Evolutionary conservation across 2,329 filamentous ascomycete species (phyloP).

Genomic region (Phialophora macrospora): DNA sequence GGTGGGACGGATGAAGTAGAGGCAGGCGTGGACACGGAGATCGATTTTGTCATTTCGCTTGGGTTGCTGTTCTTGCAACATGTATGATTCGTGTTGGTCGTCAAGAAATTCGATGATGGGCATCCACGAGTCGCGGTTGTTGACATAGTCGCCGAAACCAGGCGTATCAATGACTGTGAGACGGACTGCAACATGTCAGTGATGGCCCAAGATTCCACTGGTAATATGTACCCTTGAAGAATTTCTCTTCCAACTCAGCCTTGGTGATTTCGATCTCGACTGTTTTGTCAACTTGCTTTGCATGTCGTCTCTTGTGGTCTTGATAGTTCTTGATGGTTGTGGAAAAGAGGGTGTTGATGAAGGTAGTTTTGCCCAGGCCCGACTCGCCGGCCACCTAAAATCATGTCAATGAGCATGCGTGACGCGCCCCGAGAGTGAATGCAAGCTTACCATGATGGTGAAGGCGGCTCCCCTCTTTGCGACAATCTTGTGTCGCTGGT

Average conservation of each 20-base stretch:
- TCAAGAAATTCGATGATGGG: slow-evolving; percentile 99
- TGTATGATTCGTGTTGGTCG: slow-evolving; percentile 99
- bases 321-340: slow-evolving; percentile 99
- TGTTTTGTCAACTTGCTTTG: slow-evolving; percentile 99
- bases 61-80: slow-evolving; percentile 99
- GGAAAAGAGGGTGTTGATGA: slow-evolving; percentile 99
- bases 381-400: slow-evolving; percentile 93
- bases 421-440: neutral
- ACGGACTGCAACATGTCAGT: slow-evolving; percentile 67
- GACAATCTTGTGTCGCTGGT: slow-evolving; percentile 75
- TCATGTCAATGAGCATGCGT: slow-evolving; percentile 21
- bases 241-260: slow-evolving; percentile 99
- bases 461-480: slow-evolving; percentile 92
- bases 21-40: slow-evolving; percentile 94
- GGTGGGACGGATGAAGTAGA: slow-evolving; percentile 99
- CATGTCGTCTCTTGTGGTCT: slow-evolving; percentile 98
- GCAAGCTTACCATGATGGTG: slow-evolving; percentile 86
- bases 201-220: slow-evolving; percentile 19
- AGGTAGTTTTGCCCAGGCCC: slow-evolving; percentile 97
- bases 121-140: slow-evolving; percentile 99
- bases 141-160: slow-evolving; percentile 99
- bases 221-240: slow-evolving; percentile 85
- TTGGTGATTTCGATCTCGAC: slow-evolving; percentile 99
- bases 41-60: slow-evolving; percentile 98
- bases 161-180: slow-evolving; percentile 98